These are phyloP conservation scores for Gryganskiella cystojenkinii DNA, from an alignment of 192 early-diverging fungal genomes.

Conservation along the genomic window DNA sequence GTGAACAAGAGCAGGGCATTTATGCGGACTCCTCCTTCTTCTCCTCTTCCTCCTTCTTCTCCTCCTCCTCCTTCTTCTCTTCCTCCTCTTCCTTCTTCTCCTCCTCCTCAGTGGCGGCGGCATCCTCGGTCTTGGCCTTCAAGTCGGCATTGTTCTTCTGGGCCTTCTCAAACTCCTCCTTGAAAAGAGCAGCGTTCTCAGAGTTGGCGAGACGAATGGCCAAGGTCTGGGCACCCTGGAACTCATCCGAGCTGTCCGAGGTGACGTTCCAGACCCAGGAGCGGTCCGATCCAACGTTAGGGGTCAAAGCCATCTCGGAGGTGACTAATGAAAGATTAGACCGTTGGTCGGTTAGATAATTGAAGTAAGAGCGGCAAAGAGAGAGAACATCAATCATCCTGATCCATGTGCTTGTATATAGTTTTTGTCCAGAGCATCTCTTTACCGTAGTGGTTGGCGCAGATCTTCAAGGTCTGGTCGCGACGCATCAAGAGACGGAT, in stretches of 20 bases:
- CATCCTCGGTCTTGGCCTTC: constrained; percentile 69
- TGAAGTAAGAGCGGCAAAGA: background rate
- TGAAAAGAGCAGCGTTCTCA: constrained; percentile 68
- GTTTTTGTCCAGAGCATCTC: too few relatives aligned
- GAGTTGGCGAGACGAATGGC: constrained; percentile 97
- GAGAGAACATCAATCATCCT: constrained; percentile 4
- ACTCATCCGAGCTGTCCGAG: constrained; percentile 92
- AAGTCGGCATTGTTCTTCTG: constrained; percentile 92
- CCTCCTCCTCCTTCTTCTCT: constrained; percentile 44
- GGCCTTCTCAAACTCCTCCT: constrained; percentile 70
- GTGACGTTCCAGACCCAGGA: constrained; percentile 98
- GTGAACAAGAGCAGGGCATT: too few relatives aligned
- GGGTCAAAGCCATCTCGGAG: constrained; percentile 86
- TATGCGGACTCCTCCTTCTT: constrained; percentile 23
- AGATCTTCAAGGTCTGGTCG: constrained; percentile 98
- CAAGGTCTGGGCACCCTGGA: constrained; percentile 77
- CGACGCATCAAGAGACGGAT: constrained; percentile 98
- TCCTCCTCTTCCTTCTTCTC: constrained; percentile 46
- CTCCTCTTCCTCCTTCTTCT: constrained; percentile 45
- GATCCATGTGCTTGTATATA: background rate
- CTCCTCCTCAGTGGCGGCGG: constrained; percentile 40
- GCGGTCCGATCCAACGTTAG: constrained; percentile 98
- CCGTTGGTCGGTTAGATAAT: background rate
- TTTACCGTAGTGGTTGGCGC: constrained; percentile 94
- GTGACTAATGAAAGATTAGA: constrained; percentile 63